Evolutionary conservation across 225 moss, liverwort and hornwort genomes (phyloP), one percentile per base, ranked within the genome.

Genomic region (Takakia lepidozioides): DNA sequence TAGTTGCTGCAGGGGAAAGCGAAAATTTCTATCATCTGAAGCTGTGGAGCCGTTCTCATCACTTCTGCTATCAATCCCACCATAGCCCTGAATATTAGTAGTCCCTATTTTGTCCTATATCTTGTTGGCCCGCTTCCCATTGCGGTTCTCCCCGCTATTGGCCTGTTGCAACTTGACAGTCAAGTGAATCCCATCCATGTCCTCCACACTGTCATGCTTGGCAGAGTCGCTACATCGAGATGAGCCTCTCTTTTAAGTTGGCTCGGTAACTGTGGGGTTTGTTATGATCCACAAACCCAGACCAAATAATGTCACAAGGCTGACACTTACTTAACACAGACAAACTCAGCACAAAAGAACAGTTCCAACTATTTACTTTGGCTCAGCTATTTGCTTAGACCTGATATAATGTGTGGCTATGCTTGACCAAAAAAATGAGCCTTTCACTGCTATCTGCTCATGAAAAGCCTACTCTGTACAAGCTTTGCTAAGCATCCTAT

Each of bases 211-310:
- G 27, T 80, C 80, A 50, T 57, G 68, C 52, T 56, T 2, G 55
- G 50, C 44, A 48, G 23, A 36, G 51, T 61, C 3, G 48, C 27
- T 9, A 52, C 46, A 48, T 88, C 85, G 28, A 34, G 20, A 19
- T 71, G 63, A 49, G 63, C 74, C 49, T 65, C 61, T 2, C 62
- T 81, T 48, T 67, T 65, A 19, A 64, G 81, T 15, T 45, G 91
- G 76, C 5, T 91, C 98, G 14, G 75, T 64, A 28, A 87, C 69
- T 19, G 98, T 72, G 10, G 87, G 91, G 48, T 98, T 98, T 46
- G 82, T 83, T 60, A 98, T 91, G 5, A 98, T 76, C 75, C 67
- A 44, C 49, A 25, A n/a, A n/a, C n/a, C n/a, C n/a, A n/a, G n/a
- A n/a, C n/a, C n/a, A n/a, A n/a, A n/a, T n/a, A n/a, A n/a, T n/a